Percentiles rank a stretch among this genome's conserved stretches.
phyloP scores from a whole-genome alignment of 768 basidiomycete species.

The Tulasnella sp. region DNA sequence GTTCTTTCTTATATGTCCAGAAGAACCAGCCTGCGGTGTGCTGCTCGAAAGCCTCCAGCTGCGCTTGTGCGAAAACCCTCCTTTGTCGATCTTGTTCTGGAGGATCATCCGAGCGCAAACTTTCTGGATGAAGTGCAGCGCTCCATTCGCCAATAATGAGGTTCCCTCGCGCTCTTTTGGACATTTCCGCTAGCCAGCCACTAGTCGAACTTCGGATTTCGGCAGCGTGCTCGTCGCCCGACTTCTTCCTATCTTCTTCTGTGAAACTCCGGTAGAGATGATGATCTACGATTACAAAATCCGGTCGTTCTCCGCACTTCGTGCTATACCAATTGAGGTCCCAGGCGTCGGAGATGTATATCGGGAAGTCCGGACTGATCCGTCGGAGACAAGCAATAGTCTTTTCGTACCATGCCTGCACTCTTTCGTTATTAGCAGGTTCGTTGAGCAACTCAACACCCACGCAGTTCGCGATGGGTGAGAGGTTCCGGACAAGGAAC shows the following conservation, averaged over 20 bases:
- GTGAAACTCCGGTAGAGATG: constrained; percentile 81
- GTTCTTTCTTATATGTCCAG: constrained; percentile 72
- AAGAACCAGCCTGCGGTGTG: constrained; percentile 67
- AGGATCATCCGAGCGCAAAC: constrained; percentile 35
- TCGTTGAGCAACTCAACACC: constrained; percentile 53
- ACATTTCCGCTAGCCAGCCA: constrained; percentile 29
- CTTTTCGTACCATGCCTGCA: constrained; percentile 52
- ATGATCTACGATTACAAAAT: constrained; percentile 58
- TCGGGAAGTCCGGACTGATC: constrained; percentile 44
- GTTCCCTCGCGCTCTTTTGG: constrained; percentile 33
- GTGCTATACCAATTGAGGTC: constrained; percentile 49
- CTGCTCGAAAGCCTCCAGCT: constrained; percentile 53
- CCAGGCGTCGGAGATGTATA: constrained; percentile 74
- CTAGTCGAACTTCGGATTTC: constrained; percentile 35
- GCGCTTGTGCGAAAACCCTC: constrained; percentile 44
- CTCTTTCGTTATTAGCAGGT: constrained; percentile 36
- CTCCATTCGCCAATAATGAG: constrained; percentile 73
- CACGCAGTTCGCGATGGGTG: constrained; percentile 33
- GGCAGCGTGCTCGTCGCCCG: constrained; percentile 43
- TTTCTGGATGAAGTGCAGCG: constrained; percentile 55
- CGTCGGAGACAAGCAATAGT: constrained; percentile 43
- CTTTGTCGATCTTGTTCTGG: constrained; percentile 33
- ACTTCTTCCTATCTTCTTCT: constrained; percentile 38
- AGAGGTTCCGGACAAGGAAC: constrained; percentile 24
- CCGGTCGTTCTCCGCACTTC: constrained; percentile 29